phyloP scores from a whole-genome alignment of 768 basidiomycete genomes.

The Lactarius hengduanensis region DNA sequence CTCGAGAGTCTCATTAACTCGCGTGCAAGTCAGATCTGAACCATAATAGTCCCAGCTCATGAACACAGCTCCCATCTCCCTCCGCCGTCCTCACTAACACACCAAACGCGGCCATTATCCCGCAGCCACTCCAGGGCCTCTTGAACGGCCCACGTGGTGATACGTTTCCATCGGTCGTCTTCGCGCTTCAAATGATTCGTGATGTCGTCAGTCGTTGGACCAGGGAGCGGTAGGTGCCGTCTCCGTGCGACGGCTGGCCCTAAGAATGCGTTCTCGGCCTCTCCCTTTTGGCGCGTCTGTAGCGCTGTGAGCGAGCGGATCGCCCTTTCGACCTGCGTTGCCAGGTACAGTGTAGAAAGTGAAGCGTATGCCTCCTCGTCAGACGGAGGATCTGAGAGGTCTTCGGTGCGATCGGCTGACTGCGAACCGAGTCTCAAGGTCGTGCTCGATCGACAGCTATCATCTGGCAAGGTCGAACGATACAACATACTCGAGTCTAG shows the following conservation, averaged over 20 bases:
- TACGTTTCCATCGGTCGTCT: conserved; percentile 64
- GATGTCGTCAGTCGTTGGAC: conserved; percentile 48
- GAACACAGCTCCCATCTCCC: conserved; percentile 38
- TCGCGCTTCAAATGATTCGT: conserved; percentile 43
- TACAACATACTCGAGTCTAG: conserved; percentile 41
- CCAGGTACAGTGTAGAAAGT: conserved; percentile 53
- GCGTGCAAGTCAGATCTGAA: not conserved
- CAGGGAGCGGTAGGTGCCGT: conserved; percentile 27
- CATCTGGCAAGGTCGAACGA: conserved; percentile 40
- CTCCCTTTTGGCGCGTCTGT: conserved; percentile 14
- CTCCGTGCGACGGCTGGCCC: conserved; percentile 25
- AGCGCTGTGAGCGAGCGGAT: conserved; percentile 40
- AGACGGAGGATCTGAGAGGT: conserved; percentile 58
- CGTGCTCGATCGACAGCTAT: conserved; percentile 16
- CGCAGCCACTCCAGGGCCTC: conserved; percentile 55
- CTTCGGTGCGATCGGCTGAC: conserved; percentile 43
- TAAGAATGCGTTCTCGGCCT: conserved; percentile 6
- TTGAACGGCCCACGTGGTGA: conserved; percentile 63
- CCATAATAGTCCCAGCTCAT: conserved; percentile 10
- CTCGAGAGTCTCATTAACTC: not conserved
- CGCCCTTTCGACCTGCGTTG: conserved; percentile 45
- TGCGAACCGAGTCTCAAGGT: conserved; percentile 22
- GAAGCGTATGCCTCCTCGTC: conserved; percentile 69
- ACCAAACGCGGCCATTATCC: conserved; percentile 37
- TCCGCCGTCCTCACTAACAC: conserved; percentile 33